Evolutionary conservation across 1,284 basidiomycete species (phyloP).

Genomic region (Ceratobasidium sp.): DNA sequence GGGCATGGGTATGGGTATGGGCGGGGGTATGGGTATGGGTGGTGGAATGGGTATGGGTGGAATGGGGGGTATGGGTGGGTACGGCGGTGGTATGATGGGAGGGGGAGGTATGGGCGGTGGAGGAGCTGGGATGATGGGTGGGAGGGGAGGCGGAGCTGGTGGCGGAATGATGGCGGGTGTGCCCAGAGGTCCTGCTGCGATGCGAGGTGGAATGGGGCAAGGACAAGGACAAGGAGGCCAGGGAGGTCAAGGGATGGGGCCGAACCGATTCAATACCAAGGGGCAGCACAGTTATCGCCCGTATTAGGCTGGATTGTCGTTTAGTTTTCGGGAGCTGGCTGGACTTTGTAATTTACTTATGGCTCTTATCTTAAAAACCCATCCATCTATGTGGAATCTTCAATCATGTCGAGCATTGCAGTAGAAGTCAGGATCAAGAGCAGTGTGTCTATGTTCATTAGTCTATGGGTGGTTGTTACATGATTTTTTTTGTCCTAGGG

Average conservation of each 20-base stretch:
- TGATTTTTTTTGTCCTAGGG: too few species aligned
- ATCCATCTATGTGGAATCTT: neutral
- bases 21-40: slow-evolving; percentile 61
- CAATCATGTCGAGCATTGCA: neutral
- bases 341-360: slow-evolving; percentile 38
- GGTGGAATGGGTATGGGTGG: slow-evolving; percentile 61
- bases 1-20: slow-evolving; percentile 62
- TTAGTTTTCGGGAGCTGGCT: neutral
- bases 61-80: slow-evolving; percentile 57
- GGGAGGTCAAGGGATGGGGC: slow-evolving; percentile 56
- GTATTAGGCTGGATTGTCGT: slow-evolving; percentile 57
- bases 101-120: slow-evolving; percentile 48
- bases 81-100: slow-evolving; percentile 56
- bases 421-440: neutral
- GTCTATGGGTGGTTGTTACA: too few species aligned
- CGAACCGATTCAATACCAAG: slow-evolving; percentile 71
- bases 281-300: slow-evolving; percentile 85
- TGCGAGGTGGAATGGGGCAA: slow-evolving; percentile 56
- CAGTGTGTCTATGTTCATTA: neutral
- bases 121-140: slow-evolving; percentile 50
- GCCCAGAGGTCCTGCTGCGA: slow-evolving; percentile 60
- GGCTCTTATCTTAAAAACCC: neutral
- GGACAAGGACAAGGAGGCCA: slow-evolving; percentile 52
- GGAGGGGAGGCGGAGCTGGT: slow-evolving; percentile 50
- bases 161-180: slow-evolving; percentile 44